Conservation (phyloP, 352 stramenopile species). For the Phytopythium litorale region DNA sequence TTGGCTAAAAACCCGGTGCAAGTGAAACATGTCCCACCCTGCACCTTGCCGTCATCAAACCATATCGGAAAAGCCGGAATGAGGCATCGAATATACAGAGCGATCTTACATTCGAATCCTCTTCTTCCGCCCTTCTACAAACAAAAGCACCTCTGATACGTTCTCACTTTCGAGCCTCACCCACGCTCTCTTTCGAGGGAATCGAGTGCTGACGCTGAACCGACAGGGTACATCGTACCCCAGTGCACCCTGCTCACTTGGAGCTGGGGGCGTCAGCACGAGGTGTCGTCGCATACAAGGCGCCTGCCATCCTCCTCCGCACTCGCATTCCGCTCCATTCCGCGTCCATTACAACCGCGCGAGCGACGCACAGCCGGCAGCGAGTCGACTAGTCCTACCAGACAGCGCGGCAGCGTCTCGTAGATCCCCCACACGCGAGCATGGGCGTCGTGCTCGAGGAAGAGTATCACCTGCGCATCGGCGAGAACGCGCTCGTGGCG, state of each 20-base stretch:
- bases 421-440: background rate
- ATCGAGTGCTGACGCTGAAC: background rate
- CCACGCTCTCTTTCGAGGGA: background rate
- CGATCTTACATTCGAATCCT: background rate
- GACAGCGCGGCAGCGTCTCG: background rate
- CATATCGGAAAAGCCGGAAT: background rate
- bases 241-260: background rate
- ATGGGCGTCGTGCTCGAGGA: slow-evolving; percentile 52
- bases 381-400: background rate
- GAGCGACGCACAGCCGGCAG: background rate
- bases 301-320: background rate
- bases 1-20: too few species aligned
- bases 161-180: background rate
- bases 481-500: slow-evolving; percentile 63
- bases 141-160: background rate
- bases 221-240: background rate
- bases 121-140: background rate
- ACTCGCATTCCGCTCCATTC: background rate
- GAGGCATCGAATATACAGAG: background rate
- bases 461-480: slow-evolving; percentile 50
- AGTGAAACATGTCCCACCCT: background rate
- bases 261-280: background rate
- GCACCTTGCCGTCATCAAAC: background rate
- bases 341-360: background rate
- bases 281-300: background rate